Conservation (phyloP, 768 basidiomycete genomes). For the Leccinellum albellum region DNA sequence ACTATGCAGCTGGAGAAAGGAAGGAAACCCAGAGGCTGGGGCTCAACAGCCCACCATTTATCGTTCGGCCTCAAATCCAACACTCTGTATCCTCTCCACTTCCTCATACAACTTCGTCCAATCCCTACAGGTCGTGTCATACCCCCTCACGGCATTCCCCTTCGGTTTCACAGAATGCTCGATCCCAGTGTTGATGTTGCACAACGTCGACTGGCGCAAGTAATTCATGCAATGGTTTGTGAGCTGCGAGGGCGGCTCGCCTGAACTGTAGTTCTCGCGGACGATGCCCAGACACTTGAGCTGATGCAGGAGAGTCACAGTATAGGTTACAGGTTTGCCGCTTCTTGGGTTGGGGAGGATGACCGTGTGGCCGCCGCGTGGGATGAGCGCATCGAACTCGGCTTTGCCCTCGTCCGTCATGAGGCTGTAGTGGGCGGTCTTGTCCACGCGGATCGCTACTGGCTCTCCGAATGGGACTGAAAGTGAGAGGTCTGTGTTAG, state of each 20-base stretch:
- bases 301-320: conserved; percentile 11
- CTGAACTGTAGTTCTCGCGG: conserved; percentile 2
- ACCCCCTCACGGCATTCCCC: conserved; percentile 9
- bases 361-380: conserved; percentile 5
- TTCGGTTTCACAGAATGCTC: conserved; percentile 10
- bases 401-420: conserved; percentile 10
- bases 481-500: conserved; percentile 7
- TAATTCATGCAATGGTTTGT: conserved; percentile 11
- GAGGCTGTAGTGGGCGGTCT: conserved; percentile 11
- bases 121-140: conserved; percentile 10
- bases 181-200: conserved; percentile 10
- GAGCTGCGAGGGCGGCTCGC: conserved; percentile 4
- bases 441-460: conserved; percentile 11
- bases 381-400: conserved; percentile 15
- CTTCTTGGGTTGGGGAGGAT: conserved; percentile 6
- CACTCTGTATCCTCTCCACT: conserved; percentile 9
- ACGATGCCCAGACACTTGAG: conserved; percentile 12
- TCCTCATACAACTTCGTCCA: conserved; percentile 12
- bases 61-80: background rate
- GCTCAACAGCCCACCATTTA: no score
- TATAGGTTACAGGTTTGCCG: conserved; percentile 11
- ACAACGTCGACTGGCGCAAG: conserved; percentile 10
- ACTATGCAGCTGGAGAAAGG: background rate
- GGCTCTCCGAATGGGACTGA: conserved; percentile 9
- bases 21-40: no score